Evolutionary conservation across 495 filamentous ascomycete genomes (phyloP).

Genomic region (Lasiosphaeriaceae sp.): DNA sequence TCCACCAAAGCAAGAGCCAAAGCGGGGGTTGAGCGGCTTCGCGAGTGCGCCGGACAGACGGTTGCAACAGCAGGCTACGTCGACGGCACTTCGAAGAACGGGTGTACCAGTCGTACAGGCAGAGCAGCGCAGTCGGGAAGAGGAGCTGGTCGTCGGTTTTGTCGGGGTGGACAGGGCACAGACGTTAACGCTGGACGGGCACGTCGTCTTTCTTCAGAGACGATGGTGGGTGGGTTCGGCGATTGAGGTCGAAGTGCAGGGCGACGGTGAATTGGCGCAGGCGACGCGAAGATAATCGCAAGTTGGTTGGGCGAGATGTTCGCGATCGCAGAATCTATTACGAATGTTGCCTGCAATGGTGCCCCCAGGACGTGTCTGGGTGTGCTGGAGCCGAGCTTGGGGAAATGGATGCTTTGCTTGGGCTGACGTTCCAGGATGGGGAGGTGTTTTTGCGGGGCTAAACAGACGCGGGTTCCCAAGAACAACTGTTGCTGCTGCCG

Average conservation of each 20-base stretch:
- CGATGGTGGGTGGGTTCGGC: slow-evolving; percentile 4
- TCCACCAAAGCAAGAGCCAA: background rate
- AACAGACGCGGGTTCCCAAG: slow-evolving; percentile 4
- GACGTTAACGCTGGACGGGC: slow-evolving; percentile 2
- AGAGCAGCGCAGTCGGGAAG: slow-evolving; percentile 13
- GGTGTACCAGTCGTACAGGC: slow-evolving; percentile 5
- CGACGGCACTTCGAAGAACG: slow-evolving; percentile 8
- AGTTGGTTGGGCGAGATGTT: slow-evolving; percentile 5
- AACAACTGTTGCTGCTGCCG: background rate
- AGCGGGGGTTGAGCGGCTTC: slow-evolving; percentile 3
- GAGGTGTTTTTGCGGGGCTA: slow-evolving; percentile 21
- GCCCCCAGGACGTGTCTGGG: background rate
- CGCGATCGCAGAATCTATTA: background rate
- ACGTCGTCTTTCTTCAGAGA: background rate
- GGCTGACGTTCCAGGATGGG: slow-evolving; percentile 15
- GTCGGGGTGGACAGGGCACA: slow-evolving; percentile 4
- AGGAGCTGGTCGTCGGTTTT: background rate
- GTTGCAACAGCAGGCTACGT: slow-evolving; percentile 4
- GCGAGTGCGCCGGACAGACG: background rate
- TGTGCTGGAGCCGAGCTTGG: slow-evolving; percentile 15
- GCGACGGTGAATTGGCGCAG: slow-evolving; percentile 1
- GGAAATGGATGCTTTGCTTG: slow-evolving; percentile 14
- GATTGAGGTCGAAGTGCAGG: background rate
- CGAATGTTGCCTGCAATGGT: slow-evolving; percentile 2
- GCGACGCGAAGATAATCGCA: background rate